Conservation (phyloP, 768 basidiomycete genomes). For the Tylopilus sp. region DNA sequence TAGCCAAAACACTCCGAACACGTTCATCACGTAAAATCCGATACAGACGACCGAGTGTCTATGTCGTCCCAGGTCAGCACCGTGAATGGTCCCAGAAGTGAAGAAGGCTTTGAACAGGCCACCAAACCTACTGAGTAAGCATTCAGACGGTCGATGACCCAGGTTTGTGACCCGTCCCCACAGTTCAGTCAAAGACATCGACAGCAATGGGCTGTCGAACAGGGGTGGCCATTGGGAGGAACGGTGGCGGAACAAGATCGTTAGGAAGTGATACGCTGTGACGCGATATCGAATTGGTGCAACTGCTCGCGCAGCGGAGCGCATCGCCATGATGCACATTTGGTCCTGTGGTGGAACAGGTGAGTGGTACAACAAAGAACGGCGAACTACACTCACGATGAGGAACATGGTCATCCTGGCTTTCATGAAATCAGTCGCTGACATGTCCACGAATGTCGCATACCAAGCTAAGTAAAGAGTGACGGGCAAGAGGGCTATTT, state of each 20-base stretch:
- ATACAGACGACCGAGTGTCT: not conserved
- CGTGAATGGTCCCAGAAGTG: not conserved
- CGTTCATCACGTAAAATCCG: not conserved
- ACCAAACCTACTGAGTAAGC: not conserved
- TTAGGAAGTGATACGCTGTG: slow-evolving; percentile 3
- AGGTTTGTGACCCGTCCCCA: slow-evolving; percentile 40
- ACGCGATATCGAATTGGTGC: too few species aligned
- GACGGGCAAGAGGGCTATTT: too few species aligned
- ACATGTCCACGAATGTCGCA: too few species aligned
- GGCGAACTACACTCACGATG: too few species aligned
- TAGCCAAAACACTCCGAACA: not conserved
- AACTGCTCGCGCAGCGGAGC: too few species aligned
- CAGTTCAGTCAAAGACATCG: slow-evolving; percentile 55
- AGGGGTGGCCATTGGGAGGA: slow-evolving; percentile 69
- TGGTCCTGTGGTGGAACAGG: too few species aligned
- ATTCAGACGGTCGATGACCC: not conserved
- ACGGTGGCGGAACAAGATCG: slow-evolving; percentile 46
- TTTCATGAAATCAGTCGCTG: too few species aligned
- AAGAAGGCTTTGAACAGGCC: not conserved
- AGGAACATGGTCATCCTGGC: too few species aligned
- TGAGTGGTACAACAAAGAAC: too few species aligned
- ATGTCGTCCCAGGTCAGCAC: not conserved
- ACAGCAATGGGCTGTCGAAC: slow-evolving; percentile 53
- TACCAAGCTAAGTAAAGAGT: too few species aligned
- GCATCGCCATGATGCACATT: too few species aligned